Evolutionary conservation across 371 early-diverging fungal genomes (phyloP).

Genomic region (Mucor sp.): DNA sequence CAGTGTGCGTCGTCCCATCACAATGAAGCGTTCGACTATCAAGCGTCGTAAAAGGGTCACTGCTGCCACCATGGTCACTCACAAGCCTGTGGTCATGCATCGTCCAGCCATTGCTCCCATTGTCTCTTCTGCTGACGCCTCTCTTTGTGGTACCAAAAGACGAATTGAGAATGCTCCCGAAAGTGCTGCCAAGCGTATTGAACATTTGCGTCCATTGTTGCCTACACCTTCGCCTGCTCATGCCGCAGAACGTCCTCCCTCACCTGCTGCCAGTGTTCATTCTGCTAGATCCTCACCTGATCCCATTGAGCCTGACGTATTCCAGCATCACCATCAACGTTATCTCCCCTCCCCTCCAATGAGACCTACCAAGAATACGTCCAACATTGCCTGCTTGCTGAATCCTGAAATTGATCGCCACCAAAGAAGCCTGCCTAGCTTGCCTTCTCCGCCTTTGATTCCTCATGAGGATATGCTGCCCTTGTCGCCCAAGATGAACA

Average conservation of each 20-base stretch:
- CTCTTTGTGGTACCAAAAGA: slow-evolving; percentile 5
- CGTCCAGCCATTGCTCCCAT: neutral
- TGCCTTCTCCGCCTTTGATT: slow-evolving; percentile 42
- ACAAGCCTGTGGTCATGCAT: slow-evolving; percentile 20
- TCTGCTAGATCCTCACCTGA: slow-evolving; percentile 16
- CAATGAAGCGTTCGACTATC: slow-evolving; percentile 58
- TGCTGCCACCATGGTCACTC: slow-evolving; percentile 23
- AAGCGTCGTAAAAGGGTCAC: slow-evolving; percentile 56
- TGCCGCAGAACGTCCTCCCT: neutral
- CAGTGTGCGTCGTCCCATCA: slow-evolving; percentile 57
- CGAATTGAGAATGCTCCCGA: slow-evolving; percentile 5
- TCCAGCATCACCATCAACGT: slow-evolving; percentile 21
- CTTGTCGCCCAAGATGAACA: slow-evolving; percentile 10
- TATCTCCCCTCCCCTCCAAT: slow-evolving; percentile 46
- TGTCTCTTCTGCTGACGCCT: neutral
- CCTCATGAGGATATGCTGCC: slow-evolving; percentile 33
- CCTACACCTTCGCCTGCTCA: slow-evolving; percentile 15
- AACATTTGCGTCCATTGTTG: slow-evolving; percentile 33
- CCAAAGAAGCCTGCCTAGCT: slow-evolving; percentile 29
- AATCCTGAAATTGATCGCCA: slow-evolving; percentile 31
- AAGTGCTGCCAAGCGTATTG: slow-evolving; percentile 23
- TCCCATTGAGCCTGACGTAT: slow-evolving; percentile 47
- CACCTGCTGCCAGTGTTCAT: neutral
- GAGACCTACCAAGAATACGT: slow-evolving; percentile 28
- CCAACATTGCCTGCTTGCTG: slow-evolving; percentile 36